Evolutionary conservation across 108 stramenopile species (phyloP).

Genomic region (Stephanodiscus triporus): DNA sequence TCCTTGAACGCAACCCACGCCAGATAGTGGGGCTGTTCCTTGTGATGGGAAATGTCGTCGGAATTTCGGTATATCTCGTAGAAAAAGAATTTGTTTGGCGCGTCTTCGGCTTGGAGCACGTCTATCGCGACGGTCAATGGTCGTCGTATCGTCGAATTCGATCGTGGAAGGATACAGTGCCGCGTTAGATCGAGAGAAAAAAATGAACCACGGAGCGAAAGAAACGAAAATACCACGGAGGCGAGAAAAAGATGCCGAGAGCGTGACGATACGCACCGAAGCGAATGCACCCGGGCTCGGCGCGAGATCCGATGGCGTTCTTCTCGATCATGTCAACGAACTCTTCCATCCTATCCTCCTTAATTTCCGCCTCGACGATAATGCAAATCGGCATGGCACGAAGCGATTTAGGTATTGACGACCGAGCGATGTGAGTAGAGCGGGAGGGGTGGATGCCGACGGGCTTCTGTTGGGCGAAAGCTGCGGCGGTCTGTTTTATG

Average conservation of each 20-base stretch:
- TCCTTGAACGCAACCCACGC: conserved; percentile 86
- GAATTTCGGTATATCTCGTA: conserved; percentile 83
- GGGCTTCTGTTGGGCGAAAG: conserved; percentile 22
- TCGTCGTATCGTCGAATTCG: neutral
- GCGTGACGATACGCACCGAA: conserved; percentile 61
- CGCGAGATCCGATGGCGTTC: conserved; percentile 73
- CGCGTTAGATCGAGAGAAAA: neutral
- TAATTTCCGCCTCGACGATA: conserved; percentile 81
- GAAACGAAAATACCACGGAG: neutral
- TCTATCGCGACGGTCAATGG: conserved; percentile 35
- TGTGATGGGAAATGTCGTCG: conserved; percentile 79
- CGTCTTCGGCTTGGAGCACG: conserved; percentile 74
- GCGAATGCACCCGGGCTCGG: conserved; percentile 84
- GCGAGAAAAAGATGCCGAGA: neutral
- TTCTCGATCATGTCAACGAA: conserved; percentile 80
- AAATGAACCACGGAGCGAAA: neutral
- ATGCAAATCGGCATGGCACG: conserved; percentile 64
- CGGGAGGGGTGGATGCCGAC: conserved; percentile 4
- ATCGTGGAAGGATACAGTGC: neutral
- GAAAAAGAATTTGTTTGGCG: conserved; percentile 79
- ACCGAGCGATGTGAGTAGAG: conserved; percentile 10
- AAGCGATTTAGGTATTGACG: conserved; percentile 5
- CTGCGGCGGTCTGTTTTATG: conserved; percentile 14
- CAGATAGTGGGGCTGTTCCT: conserved; percentile 77
- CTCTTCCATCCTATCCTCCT: conserved; percentile 80